Conservation (phyloP, 106 monocot species). For the Dioscorea dumetorum region DNA sequence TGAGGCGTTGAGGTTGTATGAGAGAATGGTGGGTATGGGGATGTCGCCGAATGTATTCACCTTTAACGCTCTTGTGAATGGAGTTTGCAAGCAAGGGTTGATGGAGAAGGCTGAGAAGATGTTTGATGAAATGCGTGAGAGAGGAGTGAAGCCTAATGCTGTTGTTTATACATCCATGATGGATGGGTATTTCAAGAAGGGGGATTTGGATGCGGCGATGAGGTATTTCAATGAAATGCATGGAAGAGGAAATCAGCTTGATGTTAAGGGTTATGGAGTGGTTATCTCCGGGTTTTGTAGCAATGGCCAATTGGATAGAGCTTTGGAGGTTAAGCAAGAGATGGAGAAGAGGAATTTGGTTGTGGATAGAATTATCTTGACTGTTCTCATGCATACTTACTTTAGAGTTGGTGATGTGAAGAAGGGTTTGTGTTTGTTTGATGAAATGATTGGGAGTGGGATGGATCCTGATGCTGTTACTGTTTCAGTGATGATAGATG, state of each 20-base stretch:
- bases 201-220: conserved; percentile 5
- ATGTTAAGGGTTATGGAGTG: conserved; percentile 16
- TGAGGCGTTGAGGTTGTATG: conserved; percentile 9
- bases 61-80: conserved; percentile 8
- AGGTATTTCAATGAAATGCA: conserved; percentile 4
- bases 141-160: conserved; percentile 10
- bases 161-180: conserved; percentile 16
- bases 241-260: conserved; percentile 3
- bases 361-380: no score
- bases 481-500: conserved; percentile 9
- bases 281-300: conserved; percentile 14
- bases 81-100: conserved; percentile 14
- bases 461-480: no score
- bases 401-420: no score
- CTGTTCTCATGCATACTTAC: no score
- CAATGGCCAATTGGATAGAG: conserved; percentile 8
- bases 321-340: conserved; percentile 14
- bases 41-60: conserved; percentile 21
- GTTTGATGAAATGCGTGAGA: conserved; percentile 4
- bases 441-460: no score
- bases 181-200: conserved; percentile 10
- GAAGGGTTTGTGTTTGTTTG: no score
- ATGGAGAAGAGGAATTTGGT: conserved; percentile 9
- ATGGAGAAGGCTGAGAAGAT: conserved; percentile 5
- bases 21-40: conserved; percentile 1